Evolutionary conservation across 2,329 filamentous ascomycete species (phyloP).

Genomic region (Arthrobotrys entomopaga): DNA sequence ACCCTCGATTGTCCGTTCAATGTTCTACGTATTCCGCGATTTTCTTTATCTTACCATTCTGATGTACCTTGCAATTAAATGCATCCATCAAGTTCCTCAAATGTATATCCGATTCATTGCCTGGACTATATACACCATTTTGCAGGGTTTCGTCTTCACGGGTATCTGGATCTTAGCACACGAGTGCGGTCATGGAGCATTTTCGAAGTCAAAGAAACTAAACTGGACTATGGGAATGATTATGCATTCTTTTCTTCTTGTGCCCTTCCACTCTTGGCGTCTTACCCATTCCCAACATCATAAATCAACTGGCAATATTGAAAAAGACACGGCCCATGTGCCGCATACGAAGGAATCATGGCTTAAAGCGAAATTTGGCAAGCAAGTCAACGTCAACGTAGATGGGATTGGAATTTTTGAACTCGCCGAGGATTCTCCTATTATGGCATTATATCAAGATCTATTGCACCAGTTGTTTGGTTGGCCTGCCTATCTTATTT

Average conservation of each 20-base stretch:
- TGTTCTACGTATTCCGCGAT: conserved; percentile 70
- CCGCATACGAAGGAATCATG: conserved; percentile 64
- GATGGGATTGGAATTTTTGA: conserved; percentile 62
- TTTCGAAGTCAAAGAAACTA: conserved; percentile 68
- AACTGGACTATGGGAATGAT: conserved; percentile 73
- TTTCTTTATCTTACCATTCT: conserved; percentile 66
- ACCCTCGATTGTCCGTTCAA: conserved; percentile 66
- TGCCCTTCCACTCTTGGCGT: conserved; percentile 79
- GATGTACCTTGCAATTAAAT: conserved; percentile 67
- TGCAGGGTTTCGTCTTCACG: conserved; percentile 74
- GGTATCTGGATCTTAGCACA: conserved; percentile 78
- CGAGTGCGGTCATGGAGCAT: conserved; percentile 77
- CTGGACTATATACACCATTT: conserved; percentile 71
- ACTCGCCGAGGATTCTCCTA: conserved; percentile 72
- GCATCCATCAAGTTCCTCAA: conserved; percentile 67
- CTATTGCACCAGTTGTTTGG: conserved; percentile 73
- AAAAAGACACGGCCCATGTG: conserved; percentile 74
- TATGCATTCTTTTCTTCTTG: conserved; percentile 73
- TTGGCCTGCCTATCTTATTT: conserved; percentile 72
- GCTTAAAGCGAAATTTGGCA: conserved; percentile 55
- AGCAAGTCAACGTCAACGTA: conserved; percentile 21
- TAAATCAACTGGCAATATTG: conserved; percentile 74
- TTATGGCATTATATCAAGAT: conserved; percentile 68
- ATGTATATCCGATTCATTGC: conserved; percentile 64
- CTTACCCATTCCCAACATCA: conserved; percentile 77